Evolutionary conservation across 2,329 filamentous ascomycete genomes (phyloP), one percentile per base, ranked within the genome.

Genomic region (Sclerotinia glacialis): DNA sequence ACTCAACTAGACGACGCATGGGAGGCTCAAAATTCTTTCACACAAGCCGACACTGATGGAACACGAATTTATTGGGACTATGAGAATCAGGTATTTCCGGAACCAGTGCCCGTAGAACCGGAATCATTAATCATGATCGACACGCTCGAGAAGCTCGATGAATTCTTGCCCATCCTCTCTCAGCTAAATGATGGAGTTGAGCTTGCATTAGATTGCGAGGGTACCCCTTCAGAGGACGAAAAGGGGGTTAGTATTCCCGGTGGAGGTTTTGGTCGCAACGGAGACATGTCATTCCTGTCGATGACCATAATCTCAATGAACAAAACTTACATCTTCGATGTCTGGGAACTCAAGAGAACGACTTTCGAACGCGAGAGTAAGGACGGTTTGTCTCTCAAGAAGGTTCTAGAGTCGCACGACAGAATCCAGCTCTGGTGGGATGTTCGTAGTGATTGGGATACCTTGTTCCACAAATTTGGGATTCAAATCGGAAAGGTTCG

Each of bases 381-480:
- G 16, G 31, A 52, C 2, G 59, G 47, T 0, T 34, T 52, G 6
- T 42, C 59, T 26, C 46, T 62, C 8, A 50, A 37, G 9, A 23
- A 26, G 18, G 18, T 52, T 11, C 8, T 62, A 8, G 59, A 62
- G 11, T 62, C 34, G 0, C 28, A 50, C 7, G 47, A 37, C 8
- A 52, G 46, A 23, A 52, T 52, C 6, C 47, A 62, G 16, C 44
- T 62, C n/a, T 62, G 59, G 59, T 62, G 44, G 44, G 59, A 62
- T 28, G 31, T 62, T 5, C 59, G 59, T 18, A 14, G n/a, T 26
- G 59, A 62, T 37, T 62, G n/a, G 44, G 59, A 62, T 52, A 34
- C 59, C 2, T 8, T 52, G 2, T 50, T 26, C 16, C 34, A 62
- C 7, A n/a, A 26, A 21, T 52, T 26, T 52, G 59, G 59, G 12